phyloP scores from a whole-genome alignment of 345 rosid genomes.

The Eucalyptus virginea region DNA sequence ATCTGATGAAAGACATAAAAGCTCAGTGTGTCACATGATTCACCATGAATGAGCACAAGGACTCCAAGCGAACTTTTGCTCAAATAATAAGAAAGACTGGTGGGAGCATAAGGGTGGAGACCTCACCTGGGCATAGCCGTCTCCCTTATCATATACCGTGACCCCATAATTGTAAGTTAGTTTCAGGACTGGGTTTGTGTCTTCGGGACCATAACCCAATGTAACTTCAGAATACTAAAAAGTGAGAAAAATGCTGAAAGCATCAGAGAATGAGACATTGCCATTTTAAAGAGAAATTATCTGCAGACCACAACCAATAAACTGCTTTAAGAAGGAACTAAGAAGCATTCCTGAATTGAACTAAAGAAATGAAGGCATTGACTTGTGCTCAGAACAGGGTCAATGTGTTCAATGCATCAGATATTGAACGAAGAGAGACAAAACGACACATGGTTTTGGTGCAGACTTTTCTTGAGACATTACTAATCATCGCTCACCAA shows the following conservation, averaged over 20 bases:
- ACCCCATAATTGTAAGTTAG: slow-evolving; percentile 90
- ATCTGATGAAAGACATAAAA: slow-evolving; percentile 27
- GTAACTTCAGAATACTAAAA: slow-evolving; percentile 64
- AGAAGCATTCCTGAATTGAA: background rate
- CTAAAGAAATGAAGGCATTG: background rate
- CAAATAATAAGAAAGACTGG: background rate
- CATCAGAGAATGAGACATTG: background rate
- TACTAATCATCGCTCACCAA: background rate
- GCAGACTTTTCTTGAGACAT: background rate
- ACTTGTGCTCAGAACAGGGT: background rate
- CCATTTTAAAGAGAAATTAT: background rate
- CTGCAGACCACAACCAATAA: background rate
- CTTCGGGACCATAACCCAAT: slow-evolving; percentile 96
- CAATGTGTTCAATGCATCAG: background rate
- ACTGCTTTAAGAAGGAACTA: background rate
- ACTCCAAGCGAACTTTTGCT: background rate
- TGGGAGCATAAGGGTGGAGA: background rate
- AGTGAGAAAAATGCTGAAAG: background rate
- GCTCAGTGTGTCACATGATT: background rate
- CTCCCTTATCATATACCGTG: slow-evolving; percentile 73
- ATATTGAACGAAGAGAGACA: background rate
- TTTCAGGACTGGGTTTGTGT: slow-evolving; percentile 66
- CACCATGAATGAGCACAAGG: background rate
- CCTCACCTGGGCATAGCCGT: slow-evolving; percentile 78
- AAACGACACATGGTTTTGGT: background rate